phyloP scores from a whole-genome alignment of 179 eudicot genomes.

The Dionaea muscipula region DNA sequence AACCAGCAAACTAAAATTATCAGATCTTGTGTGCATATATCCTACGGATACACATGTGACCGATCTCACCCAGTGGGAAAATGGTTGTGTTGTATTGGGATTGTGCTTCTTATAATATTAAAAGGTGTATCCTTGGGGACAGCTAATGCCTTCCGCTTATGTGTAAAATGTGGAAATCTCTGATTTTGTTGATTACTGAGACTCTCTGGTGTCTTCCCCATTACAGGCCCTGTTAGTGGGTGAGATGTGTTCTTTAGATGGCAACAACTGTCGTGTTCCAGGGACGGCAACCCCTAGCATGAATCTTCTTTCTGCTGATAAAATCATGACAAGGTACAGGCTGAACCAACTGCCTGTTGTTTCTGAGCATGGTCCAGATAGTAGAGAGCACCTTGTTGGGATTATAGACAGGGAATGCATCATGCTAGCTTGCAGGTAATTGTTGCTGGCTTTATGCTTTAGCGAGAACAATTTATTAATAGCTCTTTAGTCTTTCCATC shows the following conservation, averaged over 20 bases:
- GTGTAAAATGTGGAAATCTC: too few species aligned
- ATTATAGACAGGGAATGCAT: constrained; percentile 77
- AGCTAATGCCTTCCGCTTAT: too few species aligned
- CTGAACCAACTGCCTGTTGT: constrained; percentile 65
- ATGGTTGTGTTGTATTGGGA: too few species aligned
- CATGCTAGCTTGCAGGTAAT: constrained; percentile 76
- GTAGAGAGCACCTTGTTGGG: constrained; percentile 50
- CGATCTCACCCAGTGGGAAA: too few species aligned
- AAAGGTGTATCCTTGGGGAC: too few species aligned
- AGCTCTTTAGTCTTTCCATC: too few species aligned
- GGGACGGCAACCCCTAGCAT: constrained; percentile 56
- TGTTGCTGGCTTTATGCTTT: too few species aligned
- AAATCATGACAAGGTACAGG: constrained; percentile 44
- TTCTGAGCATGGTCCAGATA: constrained; percentile 25
- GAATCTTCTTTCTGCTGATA: constrained; percentile 53
- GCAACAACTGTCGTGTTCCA: constrained; percentile 20
- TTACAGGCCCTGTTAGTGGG: constrained; percentile 56
- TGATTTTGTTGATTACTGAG: not conserved
- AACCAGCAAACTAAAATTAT: too few species aligned
- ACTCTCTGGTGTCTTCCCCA: not conserved
- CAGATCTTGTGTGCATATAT: too few species aligned
- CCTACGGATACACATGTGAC: too few species aligned
- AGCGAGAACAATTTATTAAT: too few species aligned
- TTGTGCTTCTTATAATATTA: too few species aligned
- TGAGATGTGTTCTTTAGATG: constrained; percentile 31